Percentiles rank a stretch among this genome's conserved stretches.
These are phyloP conservation scores for Cyclotella atomus DNA, from an alignment of 108 stramenopile species.

Conservation along the genomic window DNA sequence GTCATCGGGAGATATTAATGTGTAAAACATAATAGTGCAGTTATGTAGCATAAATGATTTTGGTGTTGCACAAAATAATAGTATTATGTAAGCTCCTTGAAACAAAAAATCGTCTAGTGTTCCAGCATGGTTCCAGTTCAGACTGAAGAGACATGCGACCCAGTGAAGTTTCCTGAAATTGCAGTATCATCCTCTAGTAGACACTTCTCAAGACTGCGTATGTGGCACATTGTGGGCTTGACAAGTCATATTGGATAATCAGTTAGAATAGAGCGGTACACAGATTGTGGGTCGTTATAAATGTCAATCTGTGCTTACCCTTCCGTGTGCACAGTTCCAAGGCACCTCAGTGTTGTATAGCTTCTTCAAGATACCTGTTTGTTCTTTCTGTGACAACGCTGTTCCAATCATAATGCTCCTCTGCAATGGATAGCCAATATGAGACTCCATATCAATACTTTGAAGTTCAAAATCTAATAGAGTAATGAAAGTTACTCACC, in stretches of 20 bases:
- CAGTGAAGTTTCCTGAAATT: neutral
- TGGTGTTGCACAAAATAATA: too few relatives aligned
- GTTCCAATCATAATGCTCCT: constrained; percentile 95
- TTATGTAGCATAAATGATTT: too few relatives aligned
- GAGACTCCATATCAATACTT: neutral
- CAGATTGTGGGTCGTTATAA: neutral
- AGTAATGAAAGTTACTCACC: constrained; percentile 11
- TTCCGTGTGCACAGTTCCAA: constrained; percentile 91
- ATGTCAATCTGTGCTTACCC: constrained; percentile 8
- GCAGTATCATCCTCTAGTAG: constrained; percentile 57
- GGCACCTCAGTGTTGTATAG: constrained; percentile 89
- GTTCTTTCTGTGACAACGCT: constrained; percentile 84
- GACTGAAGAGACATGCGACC: too few relatives aligned
- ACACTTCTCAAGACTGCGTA: constrained; percentile 56
- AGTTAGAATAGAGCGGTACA: neutral
- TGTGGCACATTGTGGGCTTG: constrained; percentile 91
- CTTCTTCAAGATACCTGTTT: constrained; percentile 80
- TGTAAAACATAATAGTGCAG: too few relatives aligned
- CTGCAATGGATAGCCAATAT: neutral
- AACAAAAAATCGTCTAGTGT: too few relatives aligned
- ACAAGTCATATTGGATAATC: constrained; percentile 18
- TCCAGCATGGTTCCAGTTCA: too few relatives aligned
- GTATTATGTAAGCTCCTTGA: too few relatives aligned
- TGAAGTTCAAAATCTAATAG: neutral
- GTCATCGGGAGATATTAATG: too few relatives aligned